Evolutionary conservation across 768 basidiomycete genomes (phyloP).

Genomic region (Hygrocybe coccinea): DNA sequence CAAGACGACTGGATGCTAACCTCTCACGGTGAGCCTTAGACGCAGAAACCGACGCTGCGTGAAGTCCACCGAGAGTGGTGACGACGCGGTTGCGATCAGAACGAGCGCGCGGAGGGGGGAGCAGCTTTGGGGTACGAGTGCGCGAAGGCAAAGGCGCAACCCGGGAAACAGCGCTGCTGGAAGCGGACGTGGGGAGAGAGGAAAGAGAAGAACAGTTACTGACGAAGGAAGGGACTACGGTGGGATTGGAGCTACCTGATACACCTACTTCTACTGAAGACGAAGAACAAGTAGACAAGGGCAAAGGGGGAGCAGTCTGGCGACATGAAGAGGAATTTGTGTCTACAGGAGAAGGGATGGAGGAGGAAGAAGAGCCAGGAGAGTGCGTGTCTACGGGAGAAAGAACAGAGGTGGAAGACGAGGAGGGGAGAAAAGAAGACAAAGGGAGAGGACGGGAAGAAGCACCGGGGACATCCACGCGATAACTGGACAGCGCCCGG

Average conservation of each 20-base stretch:
- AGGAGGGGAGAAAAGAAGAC: not conserved
- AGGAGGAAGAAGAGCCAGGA: not conserved
- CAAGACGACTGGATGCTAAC: not conserved
- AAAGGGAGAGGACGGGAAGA: not conserved
- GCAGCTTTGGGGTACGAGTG: too few relatives aligned
- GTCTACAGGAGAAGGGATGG: not conserved
- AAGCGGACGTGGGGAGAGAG: not conserved
- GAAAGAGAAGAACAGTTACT: not conserved
- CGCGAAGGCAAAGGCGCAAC: too few relatives aligned
- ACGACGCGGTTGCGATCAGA: not conserved
- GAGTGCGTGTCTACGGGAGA: not conserved
- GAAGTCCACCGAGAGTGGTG: too few relatives aligned
- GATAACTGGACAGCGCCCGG: constrained; percentile 18
- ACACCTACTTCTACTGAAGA: too few relatives aligned
- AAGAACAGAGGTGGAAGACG: not conserved
- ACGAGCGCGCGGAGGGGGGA: not conserved
- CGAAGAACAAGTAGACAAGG: too few relatives aligned
- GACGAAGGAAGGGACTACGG: too few relatives aligned
- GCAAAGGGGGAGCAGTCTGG: too few relatives aligned
- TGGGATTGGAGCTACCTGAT: too few relatives aligned
- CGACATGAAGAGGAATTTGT: too few relatives aligned
- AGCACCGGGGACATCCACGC: constrained; percentile 16
- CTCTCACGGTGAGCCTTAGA: too few relatives aligned
- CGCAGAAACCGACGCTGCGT: too few relatives aligned
- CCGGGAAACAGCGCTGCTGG: not conserved